phyloP scores from a whole-genome alignment of 2,329 filamentous ascomycete species.

The Lojkania enalia region DNA sequence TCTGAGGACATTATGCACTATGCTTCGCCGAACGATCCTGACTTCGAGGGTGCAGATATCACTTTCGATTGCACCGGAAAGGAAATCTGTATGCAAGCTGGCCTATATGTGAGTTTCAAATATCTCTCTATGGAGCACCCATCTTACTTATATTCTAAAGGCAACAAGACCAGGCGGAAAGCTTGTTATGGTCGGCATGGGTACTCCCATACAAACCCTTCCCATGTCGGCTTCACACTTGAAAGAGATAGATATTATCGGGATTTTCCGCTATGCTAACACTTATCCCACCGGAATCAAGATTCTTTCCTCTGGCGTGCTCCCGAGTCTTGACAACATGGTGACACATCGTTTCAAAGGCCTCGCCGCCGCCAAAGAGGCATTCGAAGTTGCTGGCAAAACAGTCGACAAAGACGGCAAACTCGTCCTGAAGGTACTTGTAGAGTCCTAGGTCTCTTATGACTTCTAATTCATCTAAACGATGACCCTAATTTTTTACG shows the following conservation, averaged over 20 bases:
- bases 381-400: constrained; percentile 56
- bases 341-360: constrained; percentile 57
- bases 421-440: constrained; percentile 57
- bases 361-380: constrained; percentile 54
- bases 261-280: constrained; percentile 60
- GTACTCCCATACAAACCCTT: constrained; percentile 57
- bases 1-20: constrained; percentile 42
- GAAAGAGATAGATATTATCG: constrained; percentile 60
- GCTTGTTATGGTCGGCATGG: constrained; percentile 61
- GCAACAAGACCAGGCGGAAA: constrained; percentile 54
- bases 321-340: constrained; percentile 55
- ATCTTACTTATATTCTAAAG: constrained; percentile 17
- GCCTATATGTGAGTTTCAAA: constrained; percentile 43
- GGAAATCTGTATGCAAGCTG: constrained; percentile 48
- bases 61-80: constrained; percentile 50
- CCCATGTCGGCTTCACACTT: constrained; percentile 59
- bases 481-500: not conserved
- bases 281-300: constrained; percentile 60
- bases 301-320: constrained; percentile 54
- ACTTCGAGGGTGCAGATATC: constrained; percentile 46
- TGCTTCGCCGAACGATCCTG: constrained; percentile 39
- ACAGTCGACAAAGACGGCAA: constrained; percentile 56
- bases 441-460: constrained; percentile 28
- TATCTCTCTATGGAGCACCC: not conserved
- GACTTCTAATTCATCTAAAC: not conserved